Base-by-base conservation (phyloP, 2,329 filamentous ascomycete genomes). In the Fusarium subtropicale region DNA sequence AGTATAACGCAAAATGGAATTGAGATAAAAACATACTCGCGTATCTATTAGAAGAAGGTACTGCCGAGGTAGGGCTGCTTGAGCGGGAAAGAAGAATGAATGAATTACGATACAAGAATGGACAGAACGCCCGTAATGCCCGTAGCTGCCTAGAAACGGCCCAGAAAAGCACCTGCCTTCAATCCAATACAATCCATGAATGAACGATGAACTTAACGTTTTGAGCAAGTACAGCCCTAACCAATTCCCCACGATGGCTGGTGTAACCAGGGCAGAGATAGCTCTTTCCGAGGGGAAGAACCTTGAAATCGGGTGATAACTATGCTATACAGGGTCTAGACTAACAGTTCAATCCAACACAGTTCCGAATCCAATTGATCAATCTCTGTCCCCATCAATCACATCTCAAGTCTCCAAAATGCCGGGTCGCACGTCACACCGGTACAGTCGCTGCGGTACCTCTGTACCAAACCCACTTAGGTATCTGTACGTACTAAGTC, bases 211-310 rank as follows among this genome's bases (percentile, higher is more conserved):
- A 38, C 18, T 16, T 34, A 33, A 52, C 15, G 39, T 26, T 30
- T 22, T 15, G n/a, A 52, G 34, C 51, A 53, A 65, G 46, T 56
- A 36, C 48, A 60, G 56, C 64, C 54, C 54, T 55, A 69, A 65
- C 34, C 26, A 54, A 39, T 28, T 45, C 45, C 31, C 60, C 48
- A 52, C 59, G 46, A 47, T 44, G 20, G 42, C 22, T 60, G 60
- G 12, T 39, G 36, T 24, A 15, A 24, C 13, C 12, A 50, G 54
- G 38, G 20, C 38, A 66, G 60, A 51, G 18, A 63, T 28, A 30
- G 45, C 10, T 41, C 41, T 30, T 39, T 34, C 26, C 28, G 44
- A 34, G 46, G 9, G 36, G 7, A 4, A 36, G 38, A 66, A 44
- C 44, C 38, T 44, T 15, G 30, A 41, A 47, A 42, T n/a, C 42